Evolutionary conservation across 805 yeast genomes (phyloP).

Genomic region (Ogataea dorogensis): DNA sequence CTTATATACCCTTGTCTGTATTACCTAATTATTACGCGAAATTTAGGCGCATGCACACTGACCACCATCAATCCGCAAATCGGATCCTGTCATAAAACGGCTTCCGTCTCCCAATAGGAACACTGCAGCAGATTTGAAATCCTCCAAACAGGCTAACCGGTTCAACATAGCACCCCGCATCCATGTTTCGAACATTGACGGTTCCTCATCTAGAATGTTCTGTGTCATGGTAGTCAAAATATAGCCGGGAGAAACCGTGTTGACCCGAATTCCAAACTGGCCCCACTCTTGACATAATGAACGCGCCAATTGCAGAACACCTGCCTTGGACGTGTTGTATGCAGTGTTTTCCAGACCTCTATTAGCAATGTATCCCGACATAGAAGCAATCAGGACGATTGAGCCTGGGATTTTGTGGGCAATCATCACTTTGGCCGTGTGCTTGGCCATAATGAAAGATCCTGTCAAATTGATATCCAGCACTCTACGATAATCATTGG

Average conservation of each 20-base stretch:
- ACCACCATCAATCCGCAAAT: slow-evolving; percentile 19
- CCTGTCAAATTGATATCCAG: slow-evolving; percentile 18
- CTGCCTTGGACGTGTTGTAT: slow-evolving; percentile 49
- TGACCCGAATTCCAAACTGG: slow-evolving; percentile 49
- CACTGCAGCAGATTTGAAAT: slow-evolving; percentile 19
- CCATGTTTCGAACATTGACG: slow-evolving; percentile 16
- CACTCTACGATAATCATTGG: slow-evolving; percentile 12
- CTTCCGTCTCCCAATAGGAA: slow-evolving; percentile 20
- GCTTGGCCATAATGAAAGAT: slow-evolving; percentile 21
- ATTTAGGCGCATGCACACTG: slow-evolving; percentile 33
- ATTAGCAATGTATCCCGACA: slow-evolving; percentile 51
- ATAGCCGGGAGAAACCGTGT: slow-evolving; percentile 51
- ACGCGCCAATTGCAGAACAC: slow-evolving; percentile 43
- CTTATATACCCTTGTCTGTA: neutral
- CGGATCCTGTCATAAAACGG: slow-evolving; percentile 20
- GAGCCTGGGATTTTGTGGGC: slow-evolving; percentile 35
- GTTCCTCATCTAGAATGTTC: slow-evolving; percentile 40
- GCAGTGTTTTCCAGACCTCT: slow-evolving; percentile 49
- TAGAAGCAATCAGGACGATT: slow-evolving; percentile 51
- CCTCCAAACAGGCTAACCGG: slow-evolving; percentile 18
- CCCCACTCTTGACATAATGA: slow-evolving; percentile 49
- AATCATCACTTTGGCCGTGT: slow-evolving; percentile 16
- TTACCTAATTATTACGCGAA: neutral
- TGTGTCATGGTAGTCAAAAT: slow-evolving; percentile 43
- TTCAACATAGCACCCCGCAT: slow-evolving; percentile 22